These are phyloP conservation scores for Candida coquimbonensis DNA, from an alignment of 805 yeast species.

Conservation along the genomic window DNA sequence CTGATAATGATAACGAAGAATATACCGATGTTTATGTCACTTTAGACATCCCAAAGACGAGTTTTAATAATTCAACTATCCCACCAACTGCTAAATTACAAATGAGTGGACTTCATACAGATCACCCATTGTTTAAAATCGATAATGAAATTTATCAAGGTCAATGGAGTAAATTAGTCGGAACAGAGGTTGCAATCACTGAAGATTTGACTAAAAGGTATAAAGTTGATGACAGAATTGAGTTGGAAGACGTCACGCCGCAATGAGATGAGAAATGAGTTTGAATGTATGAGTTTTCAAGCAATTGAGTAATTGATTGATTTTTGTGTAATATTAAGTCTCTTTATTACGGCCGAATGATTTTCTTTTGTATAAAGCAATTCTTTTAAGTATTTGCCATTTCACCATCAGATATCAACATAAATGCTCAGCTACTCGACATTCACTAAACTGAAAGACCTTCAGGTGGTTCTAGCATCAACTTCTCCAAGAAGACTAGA, in stretches of 20 bases:
- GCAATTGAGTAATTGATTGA: not conserved
- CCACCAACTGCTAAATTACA: conserved; percentile 40
- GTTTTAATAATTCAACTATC: conserved; percentile 24
- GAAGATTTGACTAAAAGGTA: conserved; percentile 18
- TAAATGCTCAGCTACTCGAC: conserved; percentile 24
- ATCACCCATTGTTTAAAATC: conserved; percentile 49
- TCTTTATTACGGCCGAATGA: no score
- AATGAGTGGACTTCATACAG: conserved; percentile 47
- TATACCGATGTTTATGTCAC: conserved; percentile 46
- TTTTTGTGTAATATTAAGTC: no score
- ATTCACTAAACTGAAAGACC: conserved; percentile 15
- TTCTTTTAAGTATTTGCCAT: no score
- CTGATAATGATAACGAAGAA: conserved; percentile 13
- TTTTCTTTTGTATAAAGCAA: no score
- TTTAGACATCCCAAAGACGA: conserved; percentile 40
- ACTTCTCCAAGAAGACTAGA: conserved; percentile 76
- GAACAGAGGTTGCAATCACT: conserved; percentile 52
- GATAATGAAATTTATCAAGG: conserved; percentile 64
- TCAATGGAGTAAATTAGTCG: conserved; percentile 69
- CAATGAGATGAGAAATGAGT: not conserved
- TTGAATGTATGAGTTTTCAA: not conserved
- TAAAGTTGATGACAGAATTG: conserved; percentile 16
- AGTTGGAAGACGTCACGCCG: conserved; percentile 20
- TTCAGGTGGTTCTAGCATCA: conserved; percentile 61
- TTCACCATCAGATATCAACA: no score